Evolutionary conservation across 257 asterid species (phyloP), one percentile per base, ranked within the genome.

Genomic region (Nicotiana paniculata): DNA sequence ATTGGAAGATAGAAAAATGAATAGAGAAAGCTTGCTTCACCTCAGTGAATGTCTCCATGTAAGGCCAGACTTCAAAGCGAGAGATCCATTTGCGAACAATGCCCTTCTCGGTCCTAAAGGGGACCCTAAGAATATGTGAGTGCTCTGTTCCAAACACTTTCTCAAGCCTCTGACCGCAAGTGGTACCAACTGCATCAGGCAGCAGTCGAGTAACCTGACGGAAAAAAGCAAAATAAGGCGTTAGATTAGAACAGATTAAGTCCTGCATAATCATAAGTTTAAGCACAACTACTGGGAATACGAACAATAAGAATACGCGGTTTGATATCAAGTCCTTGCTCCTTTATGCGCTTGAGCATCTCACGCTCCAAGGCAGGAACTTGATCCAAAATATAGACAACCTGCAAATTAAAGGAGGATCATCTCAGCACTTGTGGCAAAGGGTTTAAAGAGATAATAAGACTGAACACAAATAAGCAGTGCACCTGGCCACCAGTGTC

Each of bases 1-100:
- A 58, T 24, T 33, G 55, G 74, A 57, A 65, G 81, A 54, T 32
- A 55, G 67, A 33, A 74, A 17, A 18, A 79, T 16, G 12, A 6
- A 32, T 3, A 8, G 5, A 82, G 68, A n/a, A 48, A 32, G 30
- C 68, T 59, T n/a, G 30, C 58, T 35, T 85, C 43, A 93, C 99
- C 97, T 94, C 98, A 32, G 94, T 88, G 93, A 94, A 96, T 18
- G 97, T 94, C 86, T 93, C 99, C 95, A 96, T 96, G 89, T 94
- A 96, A 1, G 99, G 98, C 99, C 98, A 96, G 72, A 96, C 99
- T 87, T 96, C 99, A 39, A 96, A 94, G 1, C 99, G 97, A 6
- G 99, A 94, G 86, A 96, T 96, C 98, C 99, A 96, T 87, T 96
- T 93, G 8, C 95, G 91, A 39, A 93, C 86, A 37, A 96, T 88